Base-by-base conservation (phyloP, 1,139 yeast species). In the Kluyveromyces sp. region DNA sequence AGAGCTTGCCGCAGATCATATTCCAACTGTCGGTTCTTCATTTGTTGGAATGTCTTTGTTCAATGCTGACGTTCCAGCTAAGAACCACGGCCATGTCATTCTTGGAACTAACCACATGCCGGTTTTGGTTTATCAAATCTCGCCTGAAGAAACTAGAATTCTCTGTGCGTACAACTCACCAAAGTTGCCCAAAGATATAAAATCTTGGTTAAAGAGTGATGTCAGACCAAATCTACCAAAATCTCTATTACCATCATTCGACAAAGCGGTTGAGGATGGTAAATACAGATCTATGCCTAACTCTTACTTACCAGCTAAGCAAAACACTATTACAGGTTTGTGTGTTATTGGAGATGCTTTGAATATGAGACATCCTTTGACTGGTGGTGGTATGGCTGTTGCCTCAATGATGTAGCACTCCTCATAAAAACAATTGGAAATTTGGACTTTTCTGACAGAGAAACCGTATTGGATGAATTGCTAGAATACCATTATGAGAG, bases 311-410 rank as follows among this genome's bases (percentile, higher is more conserved):
- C 79, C 95, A 6, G 97, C 97, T 0, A 72, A 77, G 50, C 72
- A 75, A 43, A 79, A 78, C 56, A 72, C 72, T 25, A 74, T 78
- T 42, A 80, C 80, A 15, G 99, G 99, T n/a, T 70, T 89, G 46
- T 72, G 92, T 39, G 74, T 92, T 57, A 65, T 92, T 41, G 99
- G 99, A 37, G 99, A 92, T 64, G 88, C 98, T 2, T 74, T 90
- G 60, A 92, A 92, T 65, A 92, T 92, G 97, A 78, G 99, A 63
- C 99, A 92, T 65, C 99, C 99, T 25, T 75, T 92, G 53, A 92
- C 98, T 1, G 99, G 99, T 41, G 98, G 98, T 50, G 99, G 99
- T 50, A 92, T 92, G 99, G 90, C 97, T 7, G 98, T 92, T 39
- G 97, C 0, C 72, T 94, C 51, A 85, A 81, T 61, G 99, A 92